A percentile compares a stretch with the other conserved stretches of the same genome.
Evolutionary conservation across 257 asterid genomes (phyloP).

Genomic region (Perilla frutescens): DNA sequence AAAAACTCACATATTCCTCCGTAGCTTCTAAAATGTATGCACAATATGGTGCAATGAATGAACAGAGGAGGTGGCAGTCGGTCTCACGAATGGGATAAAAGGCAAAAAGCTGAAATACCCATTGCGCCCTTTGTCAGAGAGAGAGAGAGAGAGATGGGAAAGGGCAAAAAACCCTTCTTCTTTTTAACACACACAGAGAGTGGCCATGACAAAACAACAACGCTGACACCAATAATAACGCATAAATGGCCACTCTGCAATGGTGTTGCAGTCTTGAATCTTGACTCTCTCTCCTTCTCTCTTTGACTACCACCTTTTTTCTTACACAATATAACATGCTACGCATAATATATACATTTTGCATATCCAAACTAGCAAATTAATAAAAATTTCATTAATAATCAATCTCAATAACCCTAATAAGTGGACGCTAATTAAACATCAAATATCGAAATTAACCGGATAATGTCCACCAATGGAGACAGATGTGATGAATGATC

Average conservation of each 20-base stretch:
- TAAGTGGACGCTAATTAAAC: background rate
- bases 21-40: conserved; percentile 24
- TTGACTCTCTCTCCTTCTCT: conserved; percentile 43
- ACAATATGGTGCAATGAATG: conserved; percentile 22
- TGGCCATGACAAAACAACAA: conserved; percentile 23
- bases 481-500: conserved; percentile 11
- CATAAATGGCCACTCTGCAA: conserved; percentile 60
- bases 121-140: conserved; percentile 33
- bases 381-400: too few species aligned
- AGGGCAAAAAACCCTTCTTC: background rate
- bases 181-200: background rate
- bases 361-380: too few species aligned
- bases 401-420: background rate
- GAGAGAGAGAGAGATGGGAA: background rate
- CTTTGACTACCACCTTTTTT: conserved; percentile 58
- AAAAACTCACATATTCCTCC: background rate
- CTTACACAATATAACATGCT: background rate
- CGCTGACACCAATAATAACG: conserved; percentile 52
- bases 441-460: conserved; percentile 21
- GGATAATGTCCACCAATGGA: conserved; percentile 17
- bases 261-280: conserved; percentile 35
- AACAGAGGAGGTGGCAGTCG: conserved; percentile 24
- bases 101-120: conserved; percentile 42
- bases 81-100: conserved; percentile 40
- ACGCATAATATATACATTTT: background rate